These are phyloP conservation scores for Leucocoprinus birnbaumii DNA, from an alignment of 768 basidiomycete genomes.

Conservation along the genomic window DNA sequence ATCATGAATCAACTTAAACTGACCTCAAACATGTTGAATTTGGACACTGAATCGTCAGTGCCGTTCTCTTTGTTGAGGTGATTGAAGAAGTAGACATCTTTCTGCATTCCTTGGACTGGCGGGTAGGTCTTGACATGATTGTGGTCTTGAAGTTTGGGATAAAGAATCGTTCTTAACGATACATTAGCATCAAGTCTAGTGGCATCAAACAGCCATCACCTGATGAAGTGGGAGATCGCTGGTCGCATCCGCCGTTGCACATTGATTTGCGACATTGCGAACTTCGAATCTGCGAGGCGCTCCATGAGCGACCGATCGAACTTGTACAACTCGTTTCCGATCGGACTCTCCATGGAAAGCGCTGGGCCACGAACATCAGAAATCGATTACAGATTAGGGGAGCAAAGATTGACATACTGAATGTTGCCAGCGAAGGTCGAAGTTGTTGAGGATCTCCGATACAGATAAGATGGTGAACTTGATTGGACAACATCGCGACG, in stretches of 20 bases:
- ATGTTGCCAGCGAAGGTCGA: slow-evolving; percentile 65
- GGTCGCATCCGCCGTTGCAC: slow-evolving; percentile 79
- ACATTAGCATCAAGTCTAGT: too few species aligned
- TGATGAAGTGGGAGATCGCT: slow-evolving; percentile 56
- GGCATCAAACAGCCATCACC: too few species aligned
- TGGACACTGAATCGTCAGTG: slow-evolving; percentile 60
- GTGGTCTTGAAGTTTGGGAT: slow-evolving; percentile 59
- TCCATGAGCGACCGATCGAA: slow-evolving; percentile 81
- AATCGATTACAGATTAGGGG: not conserved
- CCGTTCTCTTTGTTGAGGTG: slow-evolving; percentile 62
- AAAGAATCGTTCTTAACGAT: slow-evolving; percentile 63
- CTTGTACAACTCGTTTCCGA: slow-evolving; percentile 51
- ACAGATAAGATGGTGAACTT: slow-evolving; percentile 67
- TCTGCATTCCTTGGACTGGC: slow-evolving; percentile 33
- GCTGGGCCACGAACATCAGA: slow-evolving; percentile 35
- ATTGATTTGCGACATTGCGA: slow-evolving; percentile 68
- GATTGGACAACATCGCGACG: not conserved
- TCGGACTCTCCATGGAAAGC: slow-evolving; percentile 63
- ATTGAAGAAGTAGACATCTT: slow-evolving; percentile 66
- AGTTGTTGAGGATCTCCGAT: slow-evolving; percentile 83
- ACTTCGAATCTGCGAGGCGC: slow-evolving; percentile 51
- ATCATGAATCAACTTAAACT: slow-evolving; percentile 10
- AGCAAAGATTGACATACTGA: slow-evolving; percentile 34
- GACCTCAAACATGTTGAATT: slow-evolving; percentile 56
- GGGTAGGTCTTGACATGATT: slow-evolving; percentile 47